Conservation (phyloP, 768 basidiomycete genomes). For the Tulasnella calospora region DNA sequence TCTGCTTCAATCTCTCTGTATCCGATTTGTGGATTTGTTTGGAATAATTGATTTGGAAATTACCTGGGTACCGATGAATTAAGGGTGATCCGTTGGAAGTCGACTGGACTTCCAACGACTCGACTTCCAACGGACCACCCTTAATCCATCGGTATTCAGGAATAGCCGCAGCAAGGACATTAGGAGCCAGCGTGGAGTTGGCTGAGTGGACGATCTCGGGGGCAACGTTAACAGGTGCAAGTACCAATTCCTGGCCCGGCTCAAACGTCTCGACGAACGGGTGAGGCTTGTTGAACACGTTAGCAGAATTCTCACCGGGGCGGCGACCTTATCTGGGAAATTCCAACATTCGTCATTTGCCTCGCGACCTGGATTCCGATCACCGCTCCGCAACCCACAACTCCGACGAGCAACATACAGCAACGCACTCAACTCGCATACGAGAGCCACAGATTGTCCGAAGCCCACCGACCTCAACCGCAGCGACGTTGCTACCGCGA, state of each 20-base stretch:
- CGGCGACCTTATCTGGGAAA: background rate
- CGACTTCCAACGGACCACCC: background rate
- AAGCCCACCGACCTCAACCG: background rate
- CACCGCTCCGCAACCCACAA: background rate
- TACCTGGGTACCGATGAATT: background rate
- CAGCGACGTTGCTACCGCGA: conserved; percentile 3
- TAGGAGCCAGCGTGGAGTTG: background rate
- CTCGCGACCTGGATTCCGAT: background rate
- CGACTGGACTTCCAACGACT: too few relatives aligned
- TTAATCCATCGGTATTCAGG: background rate
- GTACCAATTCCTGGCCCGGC: too few relatives aligned
- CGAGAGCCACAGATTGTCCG: background rate
- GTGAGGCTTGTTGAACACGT: background rate
- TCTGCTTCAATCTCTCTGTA: too few relatives aligned
- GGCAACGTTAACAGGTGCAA: too few relatives aligned
- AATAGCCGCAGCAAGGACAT: background rate
- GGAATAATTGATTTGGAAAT: background rate
- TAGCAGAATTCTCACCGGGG: background rate
- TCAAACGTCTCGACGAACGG: background rate
- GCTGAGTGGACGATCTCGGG: background rate
- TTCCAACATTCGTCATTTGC: background rate
- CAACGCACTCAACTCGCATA: background rate
- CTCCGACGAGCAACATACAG: background rate
- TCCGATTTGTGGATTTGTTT: too few relatives aligned
- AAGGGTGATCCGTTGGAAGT: background rate